Conservation (phyloP, 768 basidiomycete genomes). For the Glaciozyma antarctica region DNA sequence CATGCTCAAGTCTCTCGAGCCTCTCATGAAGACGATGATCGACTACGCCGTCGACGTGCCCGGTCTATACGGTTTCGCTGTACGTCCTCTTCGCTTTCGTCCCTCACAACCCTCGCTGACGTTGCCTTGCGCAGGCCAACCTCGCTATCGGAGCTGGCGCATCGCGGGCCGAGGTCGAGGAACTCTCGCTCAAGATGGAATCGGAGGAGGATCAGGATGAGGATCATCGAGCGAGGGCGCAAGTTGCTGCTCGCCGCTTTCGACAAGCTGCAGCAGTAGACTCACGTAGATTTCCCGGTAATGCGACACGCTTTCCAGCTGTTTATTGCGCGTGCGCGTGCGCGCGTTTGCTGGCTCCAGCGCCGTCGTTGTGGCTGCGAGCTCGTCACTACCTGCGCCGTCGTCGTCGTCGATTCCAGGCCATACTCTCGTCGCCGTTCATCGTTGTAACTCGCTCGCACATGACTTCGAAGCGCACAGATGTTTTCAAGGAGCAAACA, state of each 20-base stretch:
- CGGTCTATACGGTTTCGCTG: constrained; percentile 67
- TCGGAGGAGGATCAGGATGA: constrained; percentile 30
- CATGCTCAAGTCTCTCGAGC: constrained; percentile 61
- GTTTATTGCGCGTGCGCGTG: no score
- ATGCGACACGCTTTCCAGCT: no score
- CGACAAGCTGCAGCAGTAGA: constrained; percentile 2
- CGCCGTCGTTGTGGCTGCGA: no score
- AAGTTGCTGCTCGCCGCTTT: not conserved
- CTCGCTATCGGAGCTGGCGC: constrained; percentile 17
- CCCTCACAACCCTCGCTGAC: not conserved
- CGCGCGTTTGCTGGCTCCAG: no score
- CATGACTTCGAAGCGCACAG: no score
- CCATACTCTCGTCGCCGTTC: no score
- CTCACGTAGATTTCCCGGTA: no score
- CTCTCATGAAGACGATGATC: constrained; percentile 66
- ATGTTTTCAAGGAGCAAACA: no score
- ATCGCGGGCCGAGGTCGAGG: constrained; percentile 12
- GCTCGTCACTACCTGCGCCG: no score
- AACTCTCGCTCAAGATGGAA: constrained; percentile 22
- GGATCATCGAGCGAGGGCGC: constrained; percentile 3
- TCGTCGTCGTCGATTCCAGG: no score
- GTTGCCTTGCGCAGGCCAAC: not conserved
- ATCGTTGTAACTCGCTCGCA: no score
- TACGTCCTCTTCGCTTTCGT: constrained; percentile 41
- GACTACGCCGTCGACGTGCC: constrained; percentile 87